These are phyloP conservation scores for Chrysanthemum makinoi DNA, from an alignment of 129 eudicot genomes.

Conservation along the genomic window DNA sequence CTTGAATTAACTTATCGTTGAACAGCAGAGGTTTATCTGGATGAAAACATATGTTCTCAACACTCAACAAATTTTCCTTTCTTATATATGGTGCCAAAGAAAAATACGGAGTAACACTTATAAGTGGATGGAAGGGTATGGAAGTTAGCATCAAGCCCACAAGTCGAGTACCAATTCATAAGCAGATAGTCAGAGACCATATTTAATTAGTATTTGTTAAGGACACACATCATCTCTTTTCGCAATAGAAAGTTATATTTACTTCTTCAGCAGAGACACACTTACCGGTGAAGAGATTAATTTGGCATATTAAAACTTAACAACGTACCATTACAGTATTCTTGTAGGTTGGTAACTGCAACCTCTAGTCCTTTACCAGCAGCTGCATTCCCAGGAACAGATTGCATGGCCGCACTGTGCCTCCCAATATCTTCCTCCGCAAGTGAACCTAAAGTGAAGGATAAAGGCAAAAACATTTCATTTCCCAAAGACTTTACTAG, in stretches of 20 bases:
- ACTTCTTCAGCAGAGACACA: too few relatives aligned
- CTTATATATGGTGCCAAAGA: constrained; percentile 5
- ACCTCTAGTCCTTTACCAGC: constrained; percentile 92
- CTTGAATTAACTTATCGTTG: neutral
- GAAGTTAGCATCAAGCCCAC: too few relatives aligned
- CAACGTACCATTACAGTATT: constrained; percentile 81
- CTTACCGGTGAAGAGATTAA: too few relatives aligned
- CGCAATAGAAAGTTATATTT: too few relatives aligned
- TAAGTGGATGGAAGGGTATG: too few relatives aligned
- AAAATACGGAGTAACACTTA: constrained; percentile 1
- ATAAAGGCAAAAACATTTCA: constrained; percentile 4
- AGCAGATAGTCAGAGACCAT: too few relatives aligned
- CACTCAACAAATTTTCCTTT: constrained; percentile 1
- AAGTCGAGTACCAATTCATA: too few relatives aligned
- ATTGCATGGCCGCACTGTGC: constrained; percentile 48
- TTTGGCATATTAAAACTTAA: neutral
- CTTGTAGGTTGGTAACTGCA: constrained; percentile 90
- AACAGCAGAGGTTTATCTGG: neutral
- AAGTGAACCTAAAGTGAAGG: constrained; percentile 59
- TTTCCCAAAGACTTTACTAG: constrained; percentile 7
- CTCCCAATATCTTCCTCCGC: constrained; percentile 94
- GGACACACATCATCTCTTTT: too few relatives aligned
- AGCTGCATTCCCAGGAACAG: constrained; percentile 68
- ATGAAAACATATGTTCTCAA: constrained; percentile 18
- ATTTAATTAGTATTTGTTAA: too few relatives aligned